phyloP scores from a whole-genome alignment of 768 basidiomycete genomes.

The Suillus fuscotomentosus region DNA sequence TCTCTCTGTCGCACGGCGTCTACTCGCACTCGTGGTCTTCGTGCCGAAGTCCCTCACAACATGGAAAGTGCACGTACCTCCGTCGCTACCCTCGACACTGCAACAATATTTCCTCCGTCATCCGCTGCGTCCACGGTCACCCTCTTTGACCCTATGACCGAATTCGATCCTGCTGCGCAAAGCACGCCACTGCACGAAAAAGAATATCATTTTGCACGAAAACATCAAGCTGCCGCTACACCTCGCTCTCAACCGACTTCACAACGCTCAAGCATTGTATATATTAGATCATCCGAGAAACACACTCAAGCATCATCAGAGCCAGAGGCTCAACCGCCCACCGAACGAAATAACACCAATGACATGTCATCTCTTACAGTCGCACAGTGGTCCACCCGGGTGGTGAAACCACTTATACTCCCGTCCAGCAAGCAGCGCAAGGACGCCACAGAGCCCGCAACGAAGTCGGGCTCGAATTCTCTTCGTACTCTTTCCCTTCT shows the following conservation, averaged over 20 bases:
- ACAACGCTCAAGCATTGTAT: conserved; percentile 61
- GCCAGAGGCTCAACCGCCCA: background rate
- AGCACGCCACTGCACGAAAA: conserved; percentile 59
- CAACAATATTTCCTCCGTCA: conserved; percentile 34
- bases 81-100: conserved; percentile 36
- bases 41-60: conserved; percentile 48
- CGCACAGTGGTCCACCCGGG: conserved; percentile 48
- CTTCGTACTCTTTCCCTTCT: conserved; percentile 64
- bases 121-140: conserved; percentile 64
- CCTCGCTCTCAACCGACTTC: conserved; percentile 18
- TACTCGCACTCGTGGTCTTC: conserved; percentile 45
- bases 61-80: conserved; percentile 54
- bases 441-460: conserved; percentile 13
- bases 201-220: conserved; percentile 14
- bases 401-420: conserved; percentile 52
- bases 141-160: conserved; percentile 46
- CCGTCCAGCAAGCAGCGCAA: conserved; percentile 51
- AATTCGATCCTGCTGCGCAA: conserved; percentile 37
- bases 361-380: conserved; percentile 29
- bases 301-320: conserved; percentile 14
- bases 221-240: conserved; percentile 20
- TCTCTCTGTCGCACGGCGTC: conserved; percentile 37
- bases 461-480: conserved; percentile 39
- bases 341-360: conserved; percentile 7
- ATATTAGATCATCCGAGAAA: conserved; percentile 58